Base-by-base conservation (phyloP, 345 rosid species). In the Populus simonii region DNA sequence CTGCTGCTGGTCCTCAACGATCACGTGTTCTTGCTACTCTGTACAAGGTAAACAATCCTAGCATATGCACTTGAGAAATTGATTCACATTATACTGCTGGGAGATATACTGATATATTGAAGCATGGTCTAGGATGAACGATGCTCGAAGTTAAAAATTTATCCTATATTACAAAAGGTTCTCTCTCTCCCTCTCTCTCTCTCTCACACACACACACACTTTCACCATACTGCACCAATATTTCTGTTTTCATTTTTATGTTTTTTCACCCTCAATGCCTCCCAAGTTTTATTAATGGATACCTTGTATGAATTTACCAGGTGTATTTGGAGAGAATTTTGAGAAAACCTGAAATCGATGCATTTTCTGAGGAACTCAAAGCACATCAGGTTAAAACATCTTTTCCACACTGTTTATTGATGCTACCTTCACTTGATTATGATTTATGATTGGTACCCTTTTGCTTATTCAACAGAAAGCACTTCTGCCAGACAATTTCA, bases 1-100 rank as follows among this genome's bases (percentile, higher is more conserved):
- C 97, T 82, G 99, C 92, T 81, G 99, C 98, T 0, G 98, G 98
- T 83, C 99, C 99, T 85, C 99, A 90, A 78, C 91, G 96, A 25
- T 96, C 99, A 72, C 92, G 97, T 85, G 97, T 92, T 73, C 97
- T 93, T 75, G 98, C 98, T 29, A 92, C 94, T 76, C 80, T 91
- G 65, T 90, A 96, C 84, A 93, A 93, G 86, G 98, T 93, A 89
- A 82, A n/a, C 31, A 33, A 59, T 17, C 68, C 38, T 72, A 67
- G 35, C 38, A 78, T 22, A 57, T 43, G 38, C n/a, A 23, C 45
- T 13, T 73, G 45, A 22, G 73, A 70, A 53, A 33, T 25, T 61
- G 15, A 8, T 53, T 74, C 76, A 36, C 38, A 38, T 55, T 45
- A 38, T 66, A 59, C 33, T 63, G 11, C 47, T 68, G 61, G 22